Evolutionary conservation across 371 early-diverging fungal species (phyloP).

Genomic region (Nematocida parisii): DNA sequence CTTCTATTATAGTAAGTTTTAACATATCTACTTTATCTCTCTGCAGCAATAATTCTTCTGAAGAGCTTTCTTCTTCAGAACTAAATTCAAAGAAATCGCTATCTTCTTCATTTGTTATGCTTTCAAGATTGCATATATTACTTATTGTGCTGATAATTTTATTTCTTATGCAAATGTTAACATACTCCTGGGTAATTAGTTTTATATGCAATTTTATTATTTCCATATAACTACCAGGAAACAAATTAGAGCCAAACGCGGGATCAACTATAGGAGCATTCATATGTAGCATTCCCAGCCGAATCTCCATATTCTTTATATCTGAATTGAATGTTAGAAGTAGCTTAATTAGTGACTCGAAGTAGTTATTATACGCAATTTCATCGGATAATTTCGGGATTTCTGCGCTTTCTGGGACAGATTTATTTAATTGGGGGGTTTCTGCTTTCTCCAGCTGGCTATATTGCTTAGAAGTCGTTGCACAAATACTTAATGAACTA

Average conservation of each 20-base stretch:
- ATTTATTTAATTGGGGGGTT: too few relatives aligned
- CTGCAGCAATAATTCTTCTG: too few relatives aligned
- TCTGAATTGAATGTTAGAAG: neutral
- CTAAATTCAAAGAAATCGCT: too few relatives aligned
- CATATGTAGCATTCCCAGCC: neutral
- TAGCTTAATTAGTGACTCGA: neutral
- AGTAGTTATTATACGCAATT: neutral
- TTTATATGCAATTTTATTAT: neutral
- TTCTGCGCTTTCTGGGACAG: too few relatives aligned
- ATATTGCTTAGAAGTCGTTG: neutral
- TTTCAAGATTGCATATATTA: too few relatives aligned
- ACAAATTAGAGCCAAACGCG: neutral
- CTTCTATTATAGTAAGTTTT: too few relatives aligned
- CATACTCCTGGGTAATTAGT: neutral
- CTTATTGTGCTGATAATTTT: neutral
- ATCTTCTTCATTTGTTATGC: too few relatives aligned
- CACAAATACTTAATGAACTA: neutral
- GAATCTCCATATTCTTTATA: neutral
- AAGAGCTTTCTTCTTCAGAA: too few relatives aligned
- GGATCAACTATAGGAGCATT: neutral
- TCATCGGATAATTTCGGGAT: neutral
- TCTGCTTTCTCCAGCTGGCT: too few relatives aligned
- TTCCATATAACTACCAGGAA: neutral
- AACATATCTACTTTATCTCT: too few relatives aligned
- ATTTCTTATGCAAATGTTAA: neutral